phyloP scores from a whole-genome alignment of 805 yeast genomes.

The Pichia cabralensis region DNA sequence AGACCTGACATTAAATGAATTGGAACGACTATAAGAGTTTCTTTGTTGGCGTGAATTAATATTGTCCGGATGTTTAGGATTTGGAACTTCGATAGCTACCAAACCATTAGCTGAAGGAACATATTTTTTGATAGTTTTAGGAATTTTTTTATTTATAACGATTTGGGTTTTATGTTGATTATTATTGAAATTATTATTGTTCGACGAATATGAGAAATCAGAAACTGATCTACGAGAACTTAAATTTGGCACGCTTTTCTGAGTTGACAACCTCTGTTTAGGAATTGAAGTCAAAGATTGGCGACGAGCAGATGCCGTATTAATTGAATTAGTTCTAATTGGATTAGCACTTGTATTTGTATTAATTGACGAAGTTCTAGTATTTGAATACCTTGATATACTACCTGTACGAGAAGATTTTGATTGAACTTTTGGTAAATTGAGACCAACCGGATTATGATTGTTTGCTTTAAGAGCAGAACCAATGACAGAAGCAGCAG shows the following conservation, averaged over 20 bases:
- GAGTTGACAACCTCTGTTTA: constrained; percentile 7
- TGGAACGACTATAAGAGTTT: no score
- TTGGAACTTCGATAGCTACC: constrained; percentile 60
- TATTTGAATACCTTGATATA: constrained; percentile 13
- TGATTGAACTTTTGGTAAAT: constrained; percentile 22
- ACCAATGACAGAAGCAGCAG: constrained; percentile 54
- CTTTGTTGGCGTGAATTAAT: not conserved
- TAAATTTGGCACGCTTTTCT: constrained; percentile 9
- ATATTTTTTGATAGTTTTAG: constrained; percentile 53
- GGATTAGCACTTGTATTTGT: not conserved
- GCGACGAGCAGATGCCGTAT: constrained; percentile 8
- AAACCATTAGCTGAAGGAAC: constrained; percentile 69
- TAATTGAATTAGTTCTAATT: constrained; percentile 5
- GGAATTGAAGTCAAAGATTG: constrained; percentile 7
- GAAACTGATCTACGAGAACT: constrained; percentile 11
- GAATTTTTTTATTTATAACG: constrained; percentile 8
- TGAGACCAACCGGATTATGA: constrained; percentile 22
- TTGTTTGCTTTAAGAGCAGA: constrained; percentile 32
- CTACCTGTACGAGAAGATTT: constrained; percentile 3
- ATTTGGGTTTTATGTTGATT: not conserved
- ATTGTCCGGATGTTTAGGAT: constrained; percentile 15
- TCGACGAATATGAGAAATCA: constrained; percentile 3
- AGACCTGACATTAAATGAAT: no score
- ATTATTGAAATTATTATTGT: not conserved
- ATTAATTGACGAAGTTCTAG: not conserved